phyloP scores from a whole-genome alignment of 2,329 filamentous ascomycete species.

The Fusarium sp. region DNA sequence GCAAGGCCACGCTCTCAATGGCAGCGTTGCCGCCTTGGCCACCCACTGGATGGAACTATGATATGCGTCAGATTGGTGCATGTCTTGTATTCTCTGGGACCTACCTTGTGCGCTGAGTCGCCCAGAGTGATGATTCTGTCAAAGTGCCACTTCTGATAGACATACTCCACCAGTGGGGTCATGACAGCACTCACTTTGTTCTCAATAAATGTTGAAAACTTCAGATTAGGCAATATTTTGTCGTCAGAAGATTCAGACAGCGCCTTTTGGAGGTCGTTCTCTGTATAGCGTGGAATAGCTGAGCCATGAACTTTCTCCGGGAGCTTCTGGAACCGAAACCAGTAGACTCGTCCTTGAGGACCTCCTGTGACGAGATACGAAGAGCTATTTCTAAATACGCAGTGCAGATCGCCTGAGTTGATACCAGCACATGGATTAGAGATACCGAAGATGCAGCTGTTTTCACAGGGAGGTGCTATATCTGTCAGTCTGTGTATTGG shows the following conservation, averaged over 20 bases:
- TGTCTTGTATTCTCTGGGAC: fast-evolving
- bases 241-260: neutral
- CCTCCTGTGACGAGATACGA: neutral
- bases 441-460: constrained; percentile 1
- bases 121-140: neutral
- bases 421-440: neutral
- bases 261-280: neutral
- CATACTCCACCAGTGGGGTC: neutral
- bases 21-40: constrained; percentile 8
- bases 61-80: neutral
- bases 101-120: constrained; percentile 1
- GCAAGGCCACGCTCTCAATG: neutral
- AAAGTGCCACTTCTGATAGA: constrained; percentile 2
- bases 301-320: neutral
- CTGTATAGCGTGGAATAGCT: neutral
- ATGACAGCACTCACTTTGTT: neutral
- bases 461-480: neutral
- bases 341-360: neutral
- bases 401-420: neutral
- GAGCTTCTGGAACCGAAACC: constrained; percentile 8
- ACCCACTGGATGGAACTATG: neutral
- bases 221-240: neutral
- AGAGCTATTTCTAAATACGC: neutral
- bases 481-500: neutral
- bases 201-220: neutral